These are phyloP conservation scores for Aphanomyces invadans DNA, from an alignment of 352 stramenopile genomes.

Conservation along the genomic window DNA sequence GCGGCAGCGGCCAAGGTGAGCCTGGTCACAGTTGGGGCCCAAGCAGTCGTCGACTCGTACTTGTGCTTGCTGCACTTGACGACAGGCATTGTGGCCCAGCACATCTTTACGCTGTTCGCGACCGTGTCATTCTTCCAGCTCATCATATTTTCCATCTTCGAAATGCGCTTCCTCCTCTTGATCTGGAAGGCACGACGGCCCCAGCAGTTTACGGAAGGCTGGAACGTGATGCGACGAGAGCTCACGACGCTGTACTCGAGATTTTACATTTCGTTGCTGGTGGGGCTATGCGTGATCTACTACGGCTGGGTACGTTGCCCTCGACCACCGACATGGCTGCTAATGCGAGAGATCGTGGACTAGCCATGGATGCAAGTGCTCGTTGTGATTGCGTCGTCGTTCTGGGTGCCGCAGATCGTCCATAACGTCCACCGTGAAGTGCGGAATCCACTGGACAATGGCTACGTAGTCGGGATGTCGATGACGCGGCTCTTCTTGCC, in stretches of 20 bases:
- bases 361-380: slow-evolving; percentile 84
- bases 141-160: slow-evolving; percentile 97
- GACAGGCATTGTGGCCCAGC: slow-evolving; percentile 88
- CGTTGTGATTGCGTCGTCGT: slow-evolving; percentile 93
- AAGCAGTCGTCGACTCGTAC: slow-evolving; percentile 90
- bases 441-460: slow-evolving; percentile 88
- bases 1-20: slow-evolving; percentile 75
- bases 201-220: slow-evolving; percentile 79
- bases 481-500: slow-evolving; percentile 88
- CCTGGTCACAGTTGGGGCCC: slow-evolving; percentile 72
- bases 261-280: slow-evolving; percentile 93
- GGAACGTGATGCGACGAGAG: slow-evolving; percentile 84
- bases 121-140: slow-evolving; percentile 97
- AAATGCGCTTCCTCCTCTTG: slow-evolving; percentile 97
- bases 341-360: too few relatives aligned
- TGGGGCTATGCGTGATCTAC: slow-evolving; percentile 88
- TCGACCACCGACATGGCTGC: too few relatives aligned
- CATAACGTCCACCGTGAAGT: slow-evolving; percentile 92
- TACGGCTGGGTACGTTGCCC: slow-evolving; percentile 66
- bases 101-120: slow-evolving; percentile 94
- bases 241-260: slow-evolving; percentile 92
- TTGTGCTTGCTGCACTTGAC: slow-evolving; percentile 94
- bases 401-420: slow-evolving; percentile 98
- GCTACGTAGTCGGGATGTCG: slow-evolving; percentile 95
- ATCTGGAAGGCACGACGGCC: slow-evolving; percentile 92